Conservation (phyloP, 2,329 filamentous ascomycete species). For the Calonectria henricotiae region DNA sequence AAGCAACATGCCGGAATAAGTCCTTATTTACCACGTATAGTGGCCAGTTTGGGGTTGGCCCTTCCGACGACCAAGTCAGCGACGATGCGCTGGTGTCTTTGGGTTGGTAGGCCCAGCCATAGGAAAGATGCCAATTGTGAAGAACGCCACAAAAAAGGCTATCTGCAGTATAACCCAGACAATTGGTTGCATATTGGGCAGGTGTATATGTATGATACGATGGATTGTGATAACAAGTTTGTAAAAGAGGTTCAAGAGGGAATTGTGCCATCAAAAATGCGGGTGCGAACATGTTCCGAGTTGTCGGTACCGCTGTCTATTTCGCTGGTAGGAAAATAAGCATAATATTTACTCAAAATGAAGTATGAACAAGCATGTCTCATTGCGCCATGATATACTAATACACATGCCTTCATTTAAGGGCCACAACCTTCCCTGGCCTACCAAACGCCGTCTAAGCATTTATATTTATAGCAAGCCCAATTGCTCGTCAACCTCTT, state of each 20-base stretch:
- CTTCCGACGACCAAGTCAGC: neutral
- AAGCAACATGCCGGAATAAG: neutral
- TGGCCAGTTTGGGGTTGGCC: neutral
- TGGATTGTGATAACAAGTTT: neutral
- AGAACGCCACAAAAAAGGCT: neutral
- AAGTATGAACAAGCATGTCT: neutral
- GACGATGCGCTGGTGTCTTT: neutral
- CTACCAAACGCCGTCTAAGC: neutral
- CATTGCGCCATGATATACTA: constrained; percentile 4
- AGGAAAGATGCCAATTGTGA: neutral
- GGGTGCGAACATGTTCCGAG: neutral
- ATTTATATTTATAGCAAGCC: constrained; percentile 1
- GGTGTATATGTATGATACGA: neutral
- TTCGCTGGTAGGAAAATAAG: too few species aligned
- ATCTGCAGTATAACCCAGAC: neutral
- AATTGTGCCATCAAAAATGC: neutral
- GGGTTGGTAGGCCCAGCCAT: neutral
- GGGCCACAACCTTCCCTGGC: neutral
- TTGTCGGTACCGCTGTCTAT: too few species aligned
- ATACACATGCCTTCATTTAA: neutral
- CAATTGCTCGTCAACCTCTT: neutral
- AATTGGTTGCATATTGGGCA: neutral
- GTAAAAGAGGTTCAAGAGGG: neutral
- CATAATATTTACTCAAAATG: neutral
- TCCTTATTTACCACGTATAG: neutral